phyloP scores from a whole-genome alignment of 202 grass and related monocot species.

The Setaria italica region DNA sequence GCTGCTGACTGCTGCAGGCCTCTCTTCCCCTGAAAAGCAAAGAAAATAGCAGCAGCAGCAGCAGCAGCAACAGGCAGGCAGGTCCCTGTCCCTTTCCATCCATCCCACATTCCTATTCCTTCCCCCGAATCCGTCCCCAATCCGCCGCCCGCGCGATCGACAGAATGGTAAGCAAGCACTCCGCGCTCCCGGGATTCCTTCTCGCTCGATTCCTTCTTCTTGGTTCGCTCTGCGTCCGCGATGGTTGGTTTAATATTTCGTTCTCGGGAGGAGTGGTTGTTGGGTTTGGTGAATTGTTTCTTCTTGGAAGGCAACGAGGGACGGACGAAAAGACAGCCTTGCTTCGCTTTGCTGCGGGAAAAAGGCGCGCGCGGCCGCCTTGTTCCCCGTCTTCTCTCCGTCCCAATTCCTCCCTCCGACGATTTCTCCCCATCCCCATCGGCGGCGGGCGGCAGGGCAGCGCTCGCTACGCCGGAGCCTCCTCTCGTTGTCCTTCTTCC shows the following conservation, averaged over 20 bases:
- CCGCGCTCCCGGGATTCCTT: not conserved
- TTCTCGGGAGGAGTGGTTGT: not conserved
- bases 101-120: not conserved
- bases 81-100: not conserved
- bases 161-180: not conserved
- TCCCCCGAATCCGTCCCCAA: not conserved
- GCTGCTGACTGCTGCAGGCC: not conserved
- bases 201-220: not conserved
- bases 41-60: not conserved
- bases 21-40: not conserved
- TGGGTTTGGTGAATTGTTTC: constrained; percentile 10
- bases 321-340: not conserved
- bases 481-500: not conserved
- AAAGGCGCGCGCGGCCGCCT: not conserved
- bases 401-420: not conserved
- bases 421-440: not conserved
- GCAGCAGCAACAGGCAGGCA: no score
- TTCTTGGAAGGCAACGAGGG: not conserved
- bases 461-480: not conserved
- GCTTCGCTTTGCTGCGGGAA: not conserved
- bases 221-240: not conserved
- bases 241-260: not conserved
- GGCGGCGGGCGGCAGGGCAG: not conserved
- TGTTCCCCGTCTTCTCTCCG: no score
- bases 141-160: not conserved